Evolutionary conservation across 192 early-diverging fungal species (phyloP).

Genomic region (Podila epigama): DNA sequence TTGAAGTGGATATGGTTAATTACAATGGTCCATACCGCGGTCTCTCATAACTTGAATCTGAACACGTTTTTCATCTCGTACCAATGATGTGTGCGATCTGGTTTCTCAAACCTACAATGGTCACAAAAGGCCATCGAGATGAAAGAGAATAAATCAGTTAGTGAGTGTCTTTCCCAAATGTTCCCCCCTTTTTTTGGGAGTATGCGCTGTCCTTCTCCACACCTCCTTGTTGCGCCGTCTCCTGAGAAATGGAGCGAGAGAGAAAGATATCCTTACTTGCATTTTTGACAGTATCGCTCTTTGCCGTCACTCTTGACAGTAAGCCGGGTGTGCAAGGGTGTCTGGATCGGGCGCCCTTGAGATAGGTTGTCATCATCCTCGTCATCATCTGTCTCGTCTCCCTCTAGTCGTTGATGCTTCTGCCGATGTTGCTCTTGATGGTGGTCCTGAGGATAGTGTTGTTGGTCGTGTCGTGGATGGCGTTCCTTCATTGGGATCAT

Average conservation of each 20-base stretch:
- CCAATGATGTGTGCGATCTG: conserved; percentile 56
- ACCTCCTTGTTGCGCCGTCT: too few species aligned
- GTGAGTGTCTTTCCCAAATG: not conserved
- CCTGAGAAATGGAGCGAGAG: not conserved
- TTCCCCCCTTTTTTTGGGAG: not conserved
- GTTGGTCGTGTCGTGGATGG: not conserved
- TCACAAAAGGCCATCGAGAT: not conserved
- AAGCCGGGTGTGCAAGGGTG: conserved; percentile 16
- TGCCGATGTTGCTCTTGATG: not conserved
- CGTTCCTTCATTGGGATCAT: conserved; percentile 10
- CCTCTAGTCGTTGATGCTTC: not conserved
- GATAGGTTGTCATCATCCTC: conserved; percentile 15
- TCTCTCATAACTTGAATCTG: too few species aligned
- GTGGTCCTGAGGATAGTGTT: too few species aligned
- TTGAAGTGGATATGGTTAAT: too few species aligned
- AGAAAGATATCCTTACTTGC: conserved; percentile 14
- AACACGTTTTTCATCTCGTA: not conserved
- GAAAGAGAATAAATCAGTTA: not conserved
- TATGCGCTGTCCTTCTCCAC: not conserved
- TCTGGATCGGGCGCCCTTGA: not conserved
- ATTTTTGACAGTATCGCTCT: conserved; percentile 55
- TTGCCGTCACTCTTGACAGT: conserved; percentile 53
- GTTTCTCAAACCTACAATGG: conserved; percentile 46
- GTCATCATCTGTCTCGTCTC: conserved; percentile 16
- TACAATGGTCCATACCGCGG: too few species aligned